These are phyloP conservation scores for Cyberlindnera petersonii DNA, from an alignment of 805 yeast genomes.

Conservation along the genomic window DNA sequence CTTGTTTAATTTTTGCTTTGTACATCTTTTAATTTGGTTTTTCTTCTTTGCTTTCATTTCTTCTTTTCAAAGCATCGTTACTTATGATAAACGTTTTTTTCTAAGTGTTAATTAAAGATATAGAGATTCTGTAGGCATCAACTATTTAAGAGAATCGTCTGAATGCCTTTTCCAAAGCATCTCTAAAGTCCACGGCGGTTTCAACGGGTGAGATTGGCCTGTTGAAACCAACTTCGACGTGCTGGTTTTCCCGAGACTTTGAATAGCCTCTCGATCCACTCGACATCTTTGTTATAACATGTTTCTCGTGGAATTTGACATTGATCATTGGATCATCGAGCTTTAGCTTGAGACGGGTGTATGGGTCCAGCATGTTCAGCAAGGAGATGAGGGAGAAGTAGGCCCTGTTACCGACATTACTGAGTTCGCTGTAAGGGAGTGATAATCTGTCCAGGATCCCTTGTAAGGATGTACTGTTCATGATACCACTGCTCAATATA, in stretches of 20 bases:
- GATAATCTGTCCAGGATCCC: slow-evolving; percentile 15
- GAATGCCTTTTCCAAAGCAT: slow-evolving; percentile 6
- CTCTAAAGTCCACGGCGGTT: not conserved
- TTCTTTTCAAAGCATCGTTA: too few species aligned
- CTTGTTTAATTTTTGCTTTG: slow-evolving; percentile 4
- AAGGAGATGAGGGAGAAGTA: slow-evolving; percentile 15
- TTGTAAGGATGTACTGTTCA: slow-evolving; percentile 11
- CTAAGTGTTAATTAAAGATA: too few species aligned
- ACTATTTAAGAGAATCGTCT: too few species aligned
- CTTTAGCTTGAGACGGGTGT: slow-evolving; percentile 14
- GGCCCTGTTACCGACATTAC: slow-evolving; percentile 21
- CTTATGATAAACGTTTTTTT: too few species aligned
- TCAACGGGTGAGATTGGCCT: slow-evolving; percentile 6
- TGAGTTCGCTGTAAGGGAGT: slow-evolving; percentile 15
- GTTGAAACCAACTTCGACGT: not conserved
- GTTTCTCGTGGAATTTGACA: slow-evolving; percentile 15
- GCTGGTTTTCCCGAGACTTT: not conserved
- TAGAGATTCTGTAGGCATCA: too few species aligned
- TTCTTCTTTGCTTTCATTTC: too few species aligned
- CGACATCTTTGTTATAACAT: slow-evolving; percentile 8
- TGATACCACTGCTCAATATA: slow-evolving; percentile 1
- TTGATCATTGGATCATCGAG: slow-evolving; percentile 15
- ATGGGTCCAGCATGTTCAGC: slow-evolving; percentile 19
- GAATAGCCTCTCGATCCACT: slow-evolving; percentile 3
- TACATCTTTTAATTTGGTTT: not conserved